Conservation (phyloP, 1,284 basidiomycete species). For the Heliocybe sulcata region DNA sequence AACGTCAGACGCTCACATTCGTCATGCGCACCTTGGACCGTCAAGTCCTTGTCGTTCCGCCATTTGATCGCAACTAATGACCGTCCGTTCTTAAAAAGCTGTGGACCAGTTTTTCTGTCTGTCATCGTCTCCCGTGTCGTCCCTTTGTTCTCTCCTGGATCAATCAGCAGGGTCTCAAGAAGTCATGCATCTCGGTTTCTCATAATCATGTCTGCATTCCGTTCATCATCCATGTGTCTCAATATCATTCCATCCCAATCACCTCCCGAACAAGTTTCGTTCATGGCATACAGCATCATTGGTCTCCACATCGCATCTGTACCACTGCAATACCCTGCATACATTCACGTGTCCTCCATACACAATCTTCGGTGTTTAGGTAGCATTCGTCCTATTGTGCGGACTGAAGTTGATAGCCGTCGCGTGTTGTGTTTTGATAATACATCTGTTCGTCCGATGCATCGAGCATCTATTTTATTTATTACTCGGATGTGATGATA, state of each 20-base stretch:
- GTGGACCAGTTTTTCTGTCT: too few species aligned
- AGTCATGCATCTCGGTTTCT: not conserved
- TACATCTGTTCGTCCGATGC: not conserved
- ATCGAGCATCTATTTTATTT: not conserved
- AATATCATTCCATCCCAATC: not conserved
- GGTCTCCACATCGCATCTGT: not conserved
- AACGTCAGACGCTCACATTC: not conserved
- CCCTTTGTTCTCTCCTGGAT: not conserved
- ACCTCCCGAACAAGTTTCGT: not conserved
- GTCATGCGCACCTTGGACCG: not conserved
- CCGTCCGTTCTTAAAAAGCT: too few species aligned
- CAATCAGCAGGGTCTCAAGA: not conserved
- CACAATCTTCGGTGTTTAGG: not conserved
- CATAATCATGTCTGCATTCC: not conserved
- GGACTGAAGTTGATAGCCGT: constrained; percentile 1
- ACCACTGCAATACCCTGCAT: constrained; percentile 2
- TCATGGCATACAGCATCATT: not conserved
- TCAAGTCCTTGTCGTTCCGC: too few species aligned
- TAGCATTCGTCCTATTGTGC: not conserved
- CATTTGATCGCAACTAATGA: too few species aligned
- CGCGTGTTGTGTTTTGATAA: not conserved
- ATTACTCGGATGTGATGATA: not conserved
- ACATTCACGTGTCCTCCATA: not conserved
- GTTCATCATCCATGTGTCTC: not conserved
- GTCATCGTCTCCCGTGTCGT: too few species aligned